Evolutionary conservation across 768 basidiomycete species (phyloP), one percentile per base, ranked within the genome.

Genomic region (Mycena metata): DNA sequence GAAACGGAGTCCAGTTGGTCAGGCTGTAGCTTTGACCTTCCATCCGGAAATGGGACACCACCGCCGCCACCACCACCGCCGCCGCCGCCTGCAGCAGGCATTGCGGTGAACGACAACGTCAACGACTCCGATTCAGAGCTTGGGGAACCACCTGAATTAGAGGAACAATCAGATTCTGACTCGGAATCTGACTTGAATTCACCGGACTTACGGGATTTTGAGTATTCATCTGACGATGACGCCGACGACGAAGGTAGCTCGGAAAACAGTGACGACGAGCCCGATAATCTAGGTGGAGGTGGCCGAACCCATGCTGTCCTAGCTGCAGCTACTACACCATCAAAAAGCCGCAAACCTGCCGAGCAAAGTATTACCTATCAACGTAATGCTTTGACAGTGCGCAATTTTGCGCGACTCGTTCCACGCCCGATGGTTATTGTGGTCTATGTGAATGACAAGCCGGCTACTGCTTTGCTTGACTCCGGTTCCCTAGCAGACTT

Each of bases 401-500:
- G 54, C 4, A 66, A 73, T 43, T 68, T 63, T 23, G 16, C 50
- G 1, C 62, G 72, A 10, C 42, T 52, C 0, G 66, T 73, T 0
- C 78, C 78, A 1, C 66, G 72, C n/a, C 77, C 77, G 3, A 33
- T 78, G 5, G 70, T 78, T 0, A 67, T 80, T 2, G 67, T 69
- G 0, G 73, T 75, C 1, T n/a, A 71, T 0, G 55, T 81, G 13
- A 79, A 81, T 49, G 78, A 73, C 0, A 42, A 76, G 6, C 69
- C 77, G 0, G 75, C 70, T 10, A 67, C 74, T 0, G 77, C 79
- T 0, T 60, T 81, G 23, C 21, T 81, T 0, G 79, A 81, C 52
- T 71, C 75, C 0, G 79, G 77, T 0, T 79, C 80, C 0, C 39
- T 77, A 5, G 74, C 72, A 1, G 80, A 81, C 59, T 79, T 81